A percentile compares a stretch with the other conserved stretches of the same genome.
Evolutionary conservation across 2,329 filamentous ascomycete genomes (phyloP).

Genomic region (Hymenoscyphus fraxineus): DNA sequence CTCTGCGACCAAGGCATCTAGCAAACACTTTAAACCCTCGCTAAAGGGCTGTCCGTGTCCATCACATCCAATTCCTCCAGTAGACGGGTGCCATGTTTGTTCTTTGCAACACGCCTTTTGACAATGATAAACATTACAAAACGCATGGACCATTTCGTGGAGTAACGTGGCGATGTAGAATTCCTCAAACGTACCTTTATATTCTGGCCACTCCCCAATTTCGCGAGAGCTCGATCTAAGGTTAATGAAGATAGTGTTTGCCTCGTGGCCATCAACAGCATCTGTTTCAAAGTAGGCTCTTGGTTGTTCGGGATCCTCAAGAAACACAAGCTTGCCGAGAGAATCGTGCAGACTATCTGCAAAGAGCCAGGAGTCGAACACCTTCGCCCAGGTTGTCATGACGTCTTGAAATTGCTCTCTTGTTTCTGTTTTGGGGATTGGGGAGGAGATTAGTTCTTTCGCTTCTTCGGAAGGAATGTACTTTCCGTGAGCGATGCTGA

Average conservation of each 20-base stretch:
- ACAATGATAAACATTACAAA: constrained; percentile 1
- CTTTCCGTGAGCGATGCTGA: background rate
- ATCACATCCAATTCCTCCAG: background rate
- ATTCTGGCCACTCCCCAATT: background rate
- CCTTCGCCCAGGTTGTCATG: background rate
- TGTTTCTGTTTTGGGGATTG: background rate
- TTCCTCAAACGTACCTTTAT: background rate
- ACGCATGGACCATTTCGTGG: background rate
- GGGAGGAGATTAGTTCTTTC: background rate
- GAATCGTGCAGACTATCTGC: background rate
- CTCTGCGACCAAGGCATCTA: background rate
- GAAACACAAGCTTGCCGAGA: background rate
- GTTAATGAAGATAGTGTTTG: background rate
- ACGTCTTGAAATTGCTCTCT: background rate
- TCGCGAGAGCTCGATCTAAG: background rate
- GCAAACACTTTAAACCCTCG: background rate
- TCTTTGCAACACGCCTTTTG: background rate
- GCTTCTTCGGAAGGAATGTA: background rate
- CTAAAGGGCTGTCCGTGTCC: background rate
- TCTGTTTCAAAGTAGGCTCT: background rate
- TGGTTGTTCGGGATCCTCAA: background rate
- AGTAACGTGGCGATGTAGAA: background rate
- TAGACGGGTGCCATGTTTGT: background rate
- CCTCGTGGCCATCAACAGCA: background rate
- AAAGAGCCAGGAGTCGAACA: background rate